A percentile compares a stretch with the other conserved stretches of the same genome.
Conservation (phyloP, 257 asterid genomes). For the Solanum ossicruentum region DNA sequence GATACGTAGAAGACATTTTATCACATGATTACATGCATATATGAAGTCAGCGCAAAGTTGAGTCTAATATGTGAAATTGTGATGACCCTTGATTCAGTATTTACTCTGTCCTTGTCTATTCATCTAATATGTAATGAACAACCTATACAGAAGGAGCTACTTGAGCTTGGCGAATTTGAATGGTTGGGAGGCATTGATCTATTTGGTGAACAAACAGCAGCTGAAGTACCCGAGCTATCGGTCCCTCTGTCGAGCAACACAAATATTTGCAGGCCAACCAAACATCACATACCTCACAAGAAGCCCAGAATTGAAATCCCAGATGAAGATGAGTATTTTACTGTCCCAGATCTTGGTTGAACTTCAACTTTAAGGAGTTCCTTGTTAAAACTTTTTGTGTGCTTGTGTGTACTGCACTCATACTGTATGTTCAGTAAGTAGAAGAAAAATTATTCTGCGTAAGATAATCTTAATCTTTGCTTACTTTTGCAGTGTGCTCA, state of each 20-base stretch:
- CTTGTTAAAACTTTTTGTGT: background rate
- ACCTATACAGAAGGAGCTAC: constrained; percentile 55
- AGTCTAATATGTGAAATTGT: background rate
- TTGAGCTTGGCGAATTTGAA: constrained; percentile 69
- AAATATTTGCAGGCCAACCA: constrained; percentile 21
- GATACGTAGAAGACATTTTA: background rate
- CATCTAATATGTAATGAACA: background rate
- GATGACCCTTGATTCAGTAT: background rate
- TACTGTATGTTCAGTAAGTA: background rate
- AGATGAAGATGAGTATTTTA: constrained; percentile 68
- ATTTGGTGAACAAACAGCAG: constrained; percentile 66
- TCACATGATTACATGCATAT: background rate
- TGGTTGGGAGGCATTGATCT: constrained; percentile 61
- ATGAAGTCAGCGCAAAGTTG: background rate
- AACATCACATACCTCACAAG: constrained; percentile 40
- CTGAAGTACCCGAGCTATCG: constrained; percentile 82
- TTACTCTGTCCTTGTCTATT: background rate
- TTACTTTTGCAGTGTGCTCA: background rate
- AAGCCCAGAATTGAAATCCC: constrained; percentile 52
- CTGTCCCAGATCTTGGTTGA: constrained; percentile 93
- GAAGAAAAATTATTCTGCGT: background rate
- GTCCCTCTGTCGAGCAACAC: constrained; percentile 28
- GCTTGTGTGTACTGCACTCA: background rate
- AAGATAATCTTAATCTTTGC: background rate
- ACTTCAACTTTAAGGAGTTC: background rate